Evolutionary conservation across 2,329 filamentous ascomycete species (phyloP), one percentile per base, ranked within the genome.

Genomic region (Penicillium sp.): DNA sequence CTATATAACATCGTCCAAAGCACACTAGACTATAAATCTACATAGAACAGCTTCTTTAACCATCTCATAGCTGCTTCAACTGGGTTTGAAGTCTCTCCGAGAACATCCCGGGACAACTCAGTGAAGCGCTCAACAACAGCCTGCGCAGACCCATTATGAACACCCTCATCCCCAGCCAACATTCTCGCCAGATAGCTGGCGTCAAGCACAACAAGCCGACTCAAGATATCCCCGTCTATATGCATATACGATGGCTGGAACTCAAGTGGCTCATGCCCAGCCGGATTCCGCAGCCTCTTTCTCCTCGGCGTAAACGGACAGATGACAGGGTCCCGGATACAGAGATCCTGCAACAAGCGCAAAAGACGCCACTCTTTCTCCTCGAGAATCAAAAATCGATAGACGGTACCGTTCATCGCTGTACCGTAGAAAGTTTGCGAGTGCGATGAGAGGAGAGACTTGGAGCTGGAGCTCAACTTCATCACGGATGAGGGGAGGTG

Each of bases 271-370:
- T 85, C 81, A 46, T 70, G 63, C 51, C 73, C 69, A 15, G 70
- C 67, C 19, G 69, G 64, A 26, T 67, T 71, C 64, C 67, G 64
- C 61, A 68, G 70, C 57, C 69, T 69, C 49, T 63, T 70, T 35
- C 70, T 65, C 58, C 73, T 75, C 29, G 76, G 74, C 3, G 75
- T 75, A 63, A 85, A 86, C 3, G 85, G 83, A 61, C 82, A 87
- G 13, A 88, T 75, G 3, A 71, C 66, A 7, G 74, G 70, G 29
- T 82, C 84, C 29, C 76, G 74, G 51, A 83, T 74, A 30, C 86
- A 87, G 52, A 96, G 73, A 62, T 90, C 89, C 70, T 96, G 89
- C 1, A 97, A 73, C 65, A 94, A 87, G 61, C 85, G 84, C 5
- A 98, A 81, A 4, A 96, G 81, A 7, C 84, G 83, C 86, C 90